Evolutionary conservation across 2,329 filamentous ascomycete species (phyloP).

Genomic region (Monosporascus sp.): DNA sequence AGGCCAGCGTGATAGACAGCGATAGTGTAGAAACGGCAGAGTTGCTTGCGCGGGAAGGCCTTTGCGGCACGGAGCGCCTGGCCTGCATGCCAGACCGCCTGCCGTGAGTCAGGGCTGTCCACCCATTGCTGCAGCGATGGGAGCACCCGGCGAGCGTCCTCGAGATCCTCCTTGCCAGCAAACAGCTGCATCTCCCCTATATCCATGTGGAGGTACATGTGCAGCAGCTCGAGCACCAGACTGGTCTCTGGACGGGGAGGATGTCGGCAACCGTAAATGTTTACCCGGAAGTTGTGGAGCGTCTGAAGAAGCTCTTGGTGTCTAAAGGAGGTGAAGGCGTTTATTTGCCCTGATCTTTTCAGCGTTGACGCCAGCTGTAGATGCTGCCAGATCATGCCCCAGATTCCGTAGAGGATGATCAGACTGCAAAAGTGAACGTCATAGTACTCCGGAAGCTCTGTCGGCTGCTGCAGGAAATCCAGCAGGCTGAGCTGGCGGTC

Average conservation of each 20-base stretch:
- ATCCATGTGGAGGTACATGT: slow-evolving; percentile 60
- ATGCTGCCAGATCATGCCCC: no score
- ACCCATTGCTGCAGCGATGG: slow-evolving; percentile 56
- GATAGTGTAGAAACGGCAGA: slow-evolving; percentile 64
- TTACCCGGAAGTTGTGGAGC: no score
- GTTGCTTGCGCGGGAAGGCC: slow-evolving; percentile 43
- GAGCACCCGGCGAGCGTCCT: slow-evolving; percentile 57
- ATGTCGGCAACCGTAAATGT: no score
- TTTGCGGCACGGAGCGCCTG: slow-evolving; percentile 60
- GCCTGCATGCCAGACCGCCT: slow-evolving; percentile 62
- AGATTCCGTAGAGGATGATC: no score
- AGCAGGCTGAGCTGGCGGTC: no score
- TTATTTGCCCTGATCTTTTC: no score
- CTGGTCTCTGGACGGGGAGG: slow-evolving; percentile 20
- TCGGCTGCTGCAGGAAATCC: slow-evolving; percentile 42
- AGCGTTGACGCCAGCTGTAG: no score
- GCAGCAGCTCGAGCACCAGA: slow-evolving; percentile 47
- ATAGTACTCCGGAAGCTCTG: slow-evolving; percentile 29
- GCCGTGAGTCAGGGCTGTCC: slow-evolving; percentile 47
- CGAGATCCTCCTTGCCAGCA: slow-evolving; percentile 61
- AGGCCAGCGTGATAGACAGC: slow-evolving; percentile 64
- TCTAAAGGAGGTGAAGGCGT: no score
- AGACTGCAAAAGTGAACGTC: no score
- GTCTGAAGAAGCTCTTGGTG: no score
- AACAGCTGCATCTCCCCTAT: slow-evolving; percentile 63